Conservation (phyloP, 108 stramenopile species). For the Schizochytrium sp. region DNA sequence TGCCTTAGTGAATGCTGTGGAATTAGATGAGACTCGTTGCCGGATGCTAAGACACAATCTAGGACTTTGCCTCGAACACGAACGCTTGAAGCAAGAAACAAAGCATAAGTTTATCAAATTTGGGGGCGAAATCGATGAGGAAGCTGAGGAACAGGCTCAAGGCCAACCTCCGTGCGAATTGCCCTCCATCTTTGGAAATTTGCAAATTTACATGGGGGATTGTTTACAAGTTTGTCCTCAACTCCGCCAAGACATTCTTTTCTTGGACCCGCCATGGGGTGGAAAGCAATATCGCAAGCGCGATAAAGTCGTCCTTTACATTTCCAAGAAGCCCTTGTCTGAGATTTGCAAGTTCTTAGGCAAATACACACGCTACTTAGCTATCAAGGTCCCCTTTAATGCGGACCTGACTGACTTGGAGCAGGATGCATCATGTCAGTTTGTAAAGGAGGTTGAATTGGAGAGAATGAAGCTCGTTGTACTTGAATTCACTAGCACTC, state of each 20-base stretch:
- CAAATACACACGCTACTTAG: slow-evolving; percentile 62
- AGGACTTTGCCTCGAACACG: slow-evolving; percentile 17
- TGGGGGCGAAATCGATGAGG: slow-evolving; percentile 45
- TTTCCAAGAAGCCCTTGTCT: slow-evolving; percentile 58
- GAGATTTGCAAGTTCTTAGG: slow-evolving; percentile 62
- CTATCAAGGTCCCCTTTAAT: slow-evolving; percentile 64
- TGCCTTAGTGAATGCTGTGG: slow-evolving; percentile 59
- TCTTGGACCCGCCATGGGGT: slow-evolving; percentile 72
- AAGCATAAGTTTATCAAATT: not conserved
- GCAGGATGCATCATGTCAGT: not conserved
- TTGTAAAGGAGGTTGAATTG: slow-evolving; percentile 27
- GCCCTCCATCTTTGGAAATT: not conserved
- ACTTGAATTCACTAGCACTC: not conserved
- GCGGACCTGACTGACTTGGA: slow-evolving; percentile 61
- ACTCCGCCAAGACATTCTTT: slow-evolving; percentile 63
- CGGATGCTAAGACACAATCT: slow-evolving; percentile 67
- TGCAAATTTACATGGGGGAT: slow-evolving; percentile 31
- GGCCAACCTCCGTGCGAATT: not conserved
- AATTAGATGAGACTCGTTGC: slow-evolving; percentile 61
- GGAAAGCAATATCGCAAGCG: slow-evolving; percentile 66
- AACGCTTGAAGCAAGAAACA: too few species aligned
- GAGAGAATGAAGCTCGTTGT: slow-evolving; percentile 47
- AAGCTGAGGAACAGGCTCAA: not conserved
- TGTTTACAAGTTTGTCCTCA: slow-evolving; percentile 62
- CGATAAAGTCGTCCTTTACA: slow-evolving; percentile 62